These are phyloP conservation scores for Globisporangium apiculatum DNA, from an alignment of 352 stramenopile genomes.

Conservation along the genomic window DNA sequence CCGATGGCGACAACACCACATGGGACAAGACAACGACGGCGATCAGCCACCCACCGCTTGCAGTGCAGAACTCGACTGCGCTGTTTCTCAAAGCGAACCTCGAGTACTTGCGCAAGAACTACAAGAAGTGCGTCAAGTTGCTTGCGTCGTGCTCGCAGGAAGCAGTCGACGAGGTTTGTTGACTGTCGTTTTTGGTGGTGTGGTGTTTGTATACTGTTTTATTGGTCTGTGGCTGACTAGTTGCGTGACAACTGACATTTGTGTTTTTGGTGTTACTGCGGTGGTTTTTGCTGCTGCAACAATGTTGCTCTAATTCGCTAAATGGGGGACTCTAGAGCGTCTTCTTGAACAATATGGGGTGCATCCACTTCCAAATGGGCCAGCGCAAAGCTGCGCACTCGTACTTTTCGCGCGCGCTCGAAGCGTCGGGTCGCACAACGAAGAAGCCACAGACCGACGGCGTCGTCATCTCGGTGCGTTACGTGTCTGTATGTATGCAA, in stretches of 20 bases:
- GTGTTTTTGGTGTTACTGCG: no score
- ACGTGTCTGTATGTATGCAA: neutral
- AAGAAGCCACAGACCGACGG: constrained; percentile 38
- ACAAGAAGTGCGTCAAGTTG: constrained; percentile 93
- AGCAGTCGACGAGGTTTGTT: constrained; percentile 62
- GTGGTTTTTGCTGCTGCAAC: no score
- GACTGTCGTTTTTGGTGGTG: neutral
- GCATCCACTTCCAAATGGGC: constrained; percentile 89
- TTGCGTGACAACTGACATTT: no score
- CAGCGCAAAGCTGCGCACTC: constrained; percentile 87
- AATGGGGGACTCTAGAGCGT: constrained; percentile 31
- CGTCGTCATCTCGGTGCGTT: constrained; percentile 37
- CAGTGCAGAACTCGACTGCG: constrained; percentile 84
- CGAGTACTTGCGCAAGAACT: constrained; percentile 92
- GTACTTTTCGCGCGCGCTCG: constrained; percentile 85
- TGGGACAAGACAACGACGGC: constrained; percentile 68
- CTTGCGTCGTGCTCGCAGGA: constrained; percentile 84
- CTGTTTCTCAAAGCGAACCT: constrained; percentile 92
- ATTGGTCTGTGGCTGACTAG: constrained; percentile 1
- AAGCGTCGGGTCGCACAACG: constrained; percentile 43
- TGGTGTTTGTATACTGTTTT: constrained; percentile 2
- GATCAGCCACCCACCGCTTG: constrained; percentile 68
- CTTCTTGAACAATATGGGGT: constrained; percentile 90
- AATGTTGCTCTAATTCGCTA: no score
- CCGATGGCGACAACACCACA: constrained; percentile 1